Base-by-base conservation (phyloP, 1,139 yeast species). In the Hansenula anomala region DNA sequence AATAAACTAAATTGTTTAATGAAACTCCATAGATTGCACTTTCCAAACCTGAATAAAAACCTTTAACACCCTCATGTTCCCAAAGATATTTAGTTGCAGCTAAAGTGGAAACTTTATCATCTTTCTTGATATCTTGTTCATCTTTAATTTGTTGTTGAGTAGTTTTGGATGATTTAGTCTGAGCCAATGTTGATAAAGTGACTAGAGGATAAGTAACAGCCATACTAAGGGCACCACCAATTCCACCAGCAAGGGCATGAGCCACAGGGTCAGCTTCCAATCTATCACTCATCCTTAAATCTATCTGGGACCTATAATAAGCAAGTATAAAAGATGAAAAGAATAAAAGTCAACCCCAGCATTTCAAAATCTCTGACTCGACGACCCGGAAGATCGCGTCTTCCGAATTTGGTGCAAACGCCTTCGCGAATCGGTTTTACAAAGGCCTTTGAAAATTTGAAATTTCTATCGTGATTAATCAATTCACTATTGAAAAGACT, bases 191-290 rank as follows among this genome's bases (percentile, higher is more conserved):
- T 4, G 95, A 82, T 43, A 87, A 64, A 2, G 95, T 84, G 44
- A 86, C 88, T 52, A 88, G 66, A 11, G 97, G 96, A 56, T 88
- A 86, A 3, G 96, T 86, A 10, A 54, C 80, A 2, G 83, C 73
- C 82, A 88, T 84, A 9, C 95, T 78, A 34, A 87, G 72, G 30
- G 94, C 89, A 18, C 97, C 97, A 28, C 96, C 96, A 12, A 92
- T 84, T 36, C 96, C 95, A 13, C 97, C 97, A 12, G 96, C 86
- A 18, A 89, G 63, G 14, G 96, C 96, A 56, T 89, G 96, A 30
- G 94, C 90, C 30, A 76, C 59, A 48, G 78, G 80, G 50, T 74
- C 78, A 15, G 59, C 55, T 26, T 48, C 39, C 14, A 52, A 41
- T 45, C 56, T 50, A 24, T 43, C 46, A 26, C 54, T 28, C 56